Conservation (phyloP, 2,329 filamentous ascomycete genomes). For the Didymosphaeria variabile region DNA sequence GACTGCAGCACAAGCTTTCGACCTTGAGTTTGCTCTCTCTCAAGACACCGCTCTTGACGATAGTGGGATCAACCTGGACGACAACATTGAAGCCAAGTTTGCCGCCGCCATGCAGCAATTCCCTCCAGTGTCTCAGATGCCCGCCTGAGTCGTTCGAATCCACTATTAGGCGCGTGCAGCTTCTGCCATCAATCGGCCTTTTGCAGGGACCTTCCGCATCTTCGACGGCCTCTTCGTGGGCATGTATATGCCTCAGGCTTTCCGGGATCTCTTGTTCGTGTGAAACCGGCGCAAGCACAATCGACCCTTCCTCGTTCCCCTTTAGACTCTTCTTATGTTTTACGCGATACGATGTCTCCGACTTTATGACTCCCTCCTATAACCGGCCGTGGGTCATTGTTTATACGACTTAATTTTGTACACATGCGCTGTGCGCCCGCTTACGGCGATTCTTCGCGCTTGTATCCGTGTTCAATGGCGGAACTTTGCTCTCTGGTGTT, state of each 20-base stretch:
- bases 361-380: constrained; percentile 41
- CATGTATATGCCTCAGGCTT: constrained; percentile 6
- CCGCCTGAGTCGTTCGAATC: constrained; percentile 19
- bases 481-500: background rate
- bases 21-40: constrained; percentile 43
- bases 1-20: constrained; percentile 46
- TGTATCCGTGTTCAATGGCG: background rate
- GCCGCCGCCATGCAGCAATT: constrained; percentile 28
- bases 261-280: constrained; percentile 19
- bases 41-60: constrained; percentile 46
- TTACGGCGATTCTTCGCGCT: background rate
- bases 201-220: background rate
- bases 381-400: constrained; percentile 37
- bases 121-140: constrained; percentile 27
- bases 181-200: background rate
- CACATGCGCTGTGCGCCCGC: constrained; percentile 17
- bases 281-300: constrained; percentile 15
- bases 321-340: constrained; percentile 17
- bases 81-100: constrained; percentile 48
- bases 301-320: constrained; percentile 15
- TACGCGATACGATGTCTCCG: constrained; percentile 41
- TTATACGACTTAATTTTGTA: constrained; percentile 36
- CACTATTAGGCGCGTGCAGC: background rate
- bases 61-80: constrained; percentile 47
- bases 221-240: background rate